phyloP scores from a whole-genome alignment of 306 rosid species.

The Parietaria judaica region DNA sequence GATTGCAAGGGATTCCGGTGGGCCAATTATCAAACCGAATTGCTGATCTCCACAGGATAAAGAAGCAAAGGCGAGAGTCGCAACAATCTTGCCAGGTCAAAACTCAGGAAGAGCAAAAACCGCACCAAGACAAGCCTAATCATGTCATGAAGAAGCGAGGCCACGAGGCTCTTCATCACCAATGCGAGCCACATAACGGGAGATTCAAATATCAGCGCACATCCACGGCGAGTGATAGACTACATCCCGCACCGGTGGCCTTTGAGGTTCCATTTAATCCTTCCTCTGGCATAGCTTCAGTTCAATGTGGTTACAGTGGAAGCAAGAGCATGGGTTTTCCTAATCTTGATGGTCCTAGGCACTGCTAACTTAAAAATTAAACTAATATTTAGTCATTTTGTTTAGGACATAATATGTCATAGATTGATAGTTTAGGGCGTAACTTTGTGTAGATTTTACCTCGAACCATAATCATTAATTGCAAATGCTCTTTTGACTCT shows the following conservation, averaged over 20 bases:
- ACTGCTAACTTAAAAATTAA: too few species aligned
- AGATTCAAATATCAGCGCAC: constrained; percentile 2
- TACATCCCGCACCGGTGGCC: background rate
- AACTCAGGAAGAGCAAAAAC: constrained; percentile 6
- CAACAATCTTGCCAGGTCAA: background rate
- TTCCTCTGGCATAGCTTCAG: constrained; percentile 1
- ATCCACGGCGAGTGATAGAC: background rate
- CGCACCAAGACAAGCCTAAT: background rate
- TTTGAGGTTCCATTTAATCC: background rate
- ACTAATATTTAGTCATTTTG: too few species aligned
- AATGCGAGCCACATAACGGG: constrained; percentile 6
- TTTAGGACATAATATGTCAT: too few species aligned
- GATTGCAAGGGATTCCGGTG: constrained; percentile 13
- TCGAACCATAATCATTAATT: too few species aligned
- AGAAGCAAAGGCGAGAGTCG: constrained; percentile 4
- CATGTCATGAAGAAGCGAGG: constrained; percentile 1
- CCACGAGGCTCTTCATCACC: background rate
- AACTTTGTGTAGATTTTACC: too few species aligned
- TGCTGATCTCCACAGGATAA: constrained; percentile 13
- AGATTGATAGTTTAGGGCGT: too few species aligned
- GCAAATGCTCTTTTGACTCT: too few species aligned
- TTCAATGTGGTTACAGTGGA: background rate
- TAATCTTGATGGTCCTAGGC: background rate
- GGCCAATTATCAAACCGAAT: constrained; percentile 24
- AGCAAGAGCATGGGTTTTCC: background rate